phyloP scores from a whole-genome alignment of 495 filamentous ascomycete genomes.

The Penicillium malachiteum region DNA sequence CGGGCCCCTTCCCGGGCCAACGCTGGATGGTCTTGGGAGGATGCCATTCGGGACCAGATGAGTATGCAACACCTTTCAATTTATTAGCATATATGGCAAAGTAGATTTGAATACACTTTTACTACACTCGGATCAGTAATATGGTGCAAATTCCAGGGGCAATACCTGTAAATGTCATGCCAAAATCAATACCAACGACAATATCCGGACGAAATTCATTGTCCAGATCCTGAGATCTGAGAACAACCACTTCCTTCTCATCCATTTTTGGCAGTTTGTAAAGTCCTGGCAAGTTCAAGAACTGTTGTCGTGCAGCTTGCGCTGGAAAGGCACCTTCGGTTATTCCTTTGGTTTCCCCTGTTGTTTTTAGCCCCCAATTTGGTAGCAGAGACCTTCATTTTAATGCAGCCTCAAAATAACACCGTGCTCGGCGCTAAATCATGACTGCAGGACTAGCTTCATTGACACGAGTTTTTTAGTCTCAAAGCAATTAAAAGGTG shows the following conservation, averaged over 20 bases:
- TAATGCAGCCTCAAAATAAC: no score
- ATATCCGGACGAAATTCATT: slow-evolving; percentile 45
- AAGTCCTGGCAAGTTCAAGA: not conserved
- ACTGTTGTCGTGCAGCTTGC: no score
- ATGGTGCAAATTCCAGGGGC: not conserved
- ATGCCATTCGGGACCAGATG: slow-evolving; percentile 42
- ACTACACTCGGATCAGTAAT: no score
- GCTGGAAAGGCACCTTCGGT: not conserved
- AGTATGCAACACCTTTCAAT: slow-evolving; percentile 55
- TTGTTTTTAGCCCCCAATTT: not conserved
- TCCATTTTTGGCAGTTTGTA: slow-evolving; percentile 10
- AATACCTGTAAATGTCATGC: slow-evolving; percentile 60
- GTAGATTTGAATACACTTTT: no score
- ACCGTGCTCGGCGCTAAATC: no score
- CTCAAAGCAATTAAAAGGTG: no score
- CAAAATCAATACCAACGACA: slow-evolving; percentile 59
- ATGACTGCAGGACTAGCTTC: no score
- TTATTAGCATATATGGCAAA: no score
- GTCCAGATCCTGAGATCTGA: not conserved
- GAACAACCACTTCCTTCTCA: slow-evolving; percentile 23
- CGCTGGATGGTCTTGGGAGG: slow-evolving; percentile 56
- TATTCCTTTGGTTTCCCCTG: not conserved
- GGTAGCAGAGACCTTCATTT: no score
- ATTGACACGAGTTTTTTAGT: no score
- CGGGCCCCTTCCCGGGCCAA: slow-evolving; percentile 56